Evolutionary conservation across 169 alveolate species (phyloP), one percentile per base, ranked within the genome.

Genomic region (Babesia ovis): DNA sequence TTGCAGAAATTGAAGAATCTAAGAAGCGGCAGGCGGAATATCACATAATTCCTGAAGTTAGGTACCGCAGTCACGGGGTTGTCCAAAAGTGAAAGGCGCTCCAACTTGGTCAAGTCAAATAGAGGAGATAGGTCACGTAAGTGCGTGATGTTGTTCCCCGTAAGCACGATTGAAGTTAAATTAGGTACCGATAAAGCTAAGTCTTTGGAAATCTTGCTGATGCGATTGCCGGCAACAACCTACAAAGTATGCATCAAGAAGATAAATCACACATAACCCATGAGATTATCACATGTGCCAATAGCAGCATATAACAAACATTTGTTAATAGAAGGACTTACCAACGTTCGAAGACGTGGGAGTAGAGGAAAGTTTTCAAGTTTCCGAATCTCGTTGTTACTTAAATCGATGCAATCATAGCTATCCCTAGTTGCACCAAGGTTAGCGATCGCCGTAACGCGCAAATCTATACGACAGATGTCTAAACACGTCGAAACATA

Each of bases 371-470:
- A 72, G 64, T 90, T 91, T 37, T 88, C 91, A 42, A 94, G 86
- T 75, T 91, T 92, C 34, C 90, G 86, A 16, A 94, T 92, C 71
- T 93, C 95, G 71, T 94, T 94, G 88, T 94, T 95, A 68, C 93
- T 89, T 66, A 94, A 71, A 77, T 94, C 96, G 41, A 94, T 85
- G 83, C 96, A 91, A 57, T 92, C 95, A 64, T 85, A 94, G 83
- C 90, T 91, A 67, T 94, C 97, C 71, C 89, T 89, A 39, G 97
- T 92, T 32, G 95, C 94, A 14, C 96, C 95, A 72, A 94, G 84
- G 68, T 92, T 92, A 70, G 94, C 96, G 29, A 94, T 86, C 8
- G 82, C 91, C 51, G 92, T 84, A 45, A 92, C 91, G 68, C 93
- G 93, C 75, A 68, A 75, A 8, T 94, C 97, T 87, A 85, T 48